Evolutionary conservation across 202 grass and related monocot genomes (phyloP).

Genomic region (Sporobolus alterniflorus): DNA sequence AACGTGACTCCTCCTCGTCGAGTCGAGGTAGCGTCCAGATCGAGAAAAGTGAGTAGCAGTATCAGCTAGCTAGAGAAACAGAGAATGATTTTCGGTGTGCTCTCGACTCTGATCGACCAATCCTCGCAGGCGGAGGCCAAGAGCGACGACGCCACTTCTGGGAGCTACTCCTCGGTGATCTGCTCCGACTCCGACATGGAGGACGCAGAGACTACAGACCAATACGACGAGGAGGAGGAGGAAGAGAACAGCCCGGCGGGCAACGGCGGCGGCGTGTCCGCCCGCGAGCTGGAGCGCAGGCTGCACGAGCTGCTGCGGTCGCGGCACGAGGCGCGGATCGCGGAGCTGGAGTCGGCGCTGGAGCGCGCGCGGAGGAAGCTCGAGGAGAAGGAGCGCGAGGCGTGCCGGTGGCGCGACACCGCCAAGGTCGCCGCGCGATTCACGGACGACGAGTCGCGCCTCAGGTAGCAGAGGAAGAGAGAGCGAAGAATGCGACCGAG

Average conservation of each 20-base stretch:
- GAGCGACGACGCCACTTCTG: constrained; percentile 19
- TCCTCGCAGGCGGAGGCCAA: constrained; percentile 7
- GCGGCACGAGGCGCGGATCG: constrained; percentile 76
- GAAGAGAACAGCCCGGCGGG: not conserved
- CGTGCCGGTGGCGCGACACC: constrained; percentile 90
- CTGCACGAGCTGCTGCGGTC: constrained; percentile 74
- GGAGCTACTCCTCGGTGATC: constrained; percentile 13
- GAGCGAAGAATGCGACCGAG: too few species aligned
- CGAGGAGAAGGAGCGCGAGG: constrained; percentile 69
- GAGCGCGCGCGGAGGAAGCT: constrained; percentile 63
- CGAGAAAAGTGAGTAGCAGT: too few species aligned
- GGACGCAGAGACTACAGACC: not conserved
- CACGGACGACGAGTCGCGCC: constrained; percentile 60
- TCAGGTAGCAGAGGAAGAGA: constrained; percentile 19
- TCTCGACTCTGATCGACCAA: not conserved
- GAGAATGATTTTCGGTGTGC: not conserved
- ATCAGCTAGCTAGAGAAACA: not conserved
- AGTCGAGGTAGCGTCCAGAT: constrained; percentile 69
- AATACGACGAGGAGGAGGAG: not conserved
- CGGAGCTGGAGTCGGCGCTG: constrained; percentile 80
- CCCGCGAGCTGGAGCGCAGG: constrained; percentile 69
- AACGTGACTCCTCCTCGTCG: not conserved
- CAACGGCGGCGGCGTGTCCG: constrained; percentile 51
- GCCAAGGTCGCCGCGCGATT: constrained; percentile 70
- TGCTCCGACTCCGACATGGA: constrained; percentile 5